Evolutionary conservation across 345 rosid species (phyloP).

Genomic region (Lepidium didymum): DNA sequence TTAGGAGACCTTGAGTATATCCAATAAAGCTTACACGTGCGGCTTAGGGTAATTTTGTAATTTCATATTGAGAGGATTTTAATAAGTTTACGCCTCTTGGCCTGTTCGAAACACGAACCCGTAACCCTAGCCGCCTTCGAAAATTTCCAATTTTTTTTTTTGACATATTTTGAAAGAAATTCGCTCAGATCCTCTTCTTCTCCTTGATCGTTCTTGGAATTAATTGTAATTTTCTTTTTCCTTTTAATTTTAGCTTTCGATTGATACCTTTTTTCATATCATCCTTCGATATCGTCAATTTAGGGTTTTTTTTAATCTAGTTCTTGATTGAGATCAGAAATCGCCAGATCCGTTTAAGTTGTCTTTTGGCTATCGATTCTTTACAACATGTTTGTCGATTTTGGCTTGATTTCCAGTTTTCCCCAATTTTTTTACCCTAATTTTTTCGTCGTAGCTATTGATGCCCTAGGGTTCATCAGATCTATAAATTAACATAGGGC

Average conservation of each 20-base stretch:
- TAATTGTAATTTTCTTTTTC: conserved; percentile 18
- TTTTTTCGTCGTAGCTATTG: background rate
- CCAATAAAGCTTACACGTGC: conserved; percentile 2
- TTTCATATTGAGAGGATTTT: background rate
- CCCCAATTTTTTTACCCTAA: conserved; percentile 3
- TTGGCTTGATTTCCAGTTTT: background rate
- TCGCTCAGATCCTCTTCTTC: conserved; percentile 24
- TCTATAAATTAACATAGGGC: conserved; percentile 17
- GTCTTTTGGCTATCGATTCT: background rate
- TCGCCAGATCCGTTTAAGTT: conserved; percentile 6
- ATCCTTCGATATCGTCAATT: background rate
- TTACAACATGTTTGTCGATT: background rate
- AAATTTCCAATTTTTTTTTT: background rate
- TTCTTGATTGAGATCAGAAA: background rate
- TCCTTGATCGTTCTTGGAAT: conserved; percentile 14
- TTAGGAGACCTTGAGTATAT: too few relatives aligned
- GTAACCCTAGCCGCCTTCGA: conserved; percentile 32
- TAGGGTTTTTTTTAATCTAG: conserved; percentile 4
- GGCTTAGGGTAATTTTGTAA: conserved; percentile 8
- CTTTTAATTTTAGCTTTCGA: conserved; percentile 18
- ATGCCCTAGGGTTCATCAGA: background rate
- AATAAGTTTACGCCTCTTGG: conserved; percentile 22
- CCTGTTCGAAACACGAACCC: conserved; percentile 1
- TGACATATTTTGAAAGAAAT: background rate
- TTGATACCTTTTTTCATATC: conserved; percentile 18